Evolutionary conservation across 2,329 filamentous ascomycete species (phyloP).

Genomic region (Fusarium nematophilum): DNA sequence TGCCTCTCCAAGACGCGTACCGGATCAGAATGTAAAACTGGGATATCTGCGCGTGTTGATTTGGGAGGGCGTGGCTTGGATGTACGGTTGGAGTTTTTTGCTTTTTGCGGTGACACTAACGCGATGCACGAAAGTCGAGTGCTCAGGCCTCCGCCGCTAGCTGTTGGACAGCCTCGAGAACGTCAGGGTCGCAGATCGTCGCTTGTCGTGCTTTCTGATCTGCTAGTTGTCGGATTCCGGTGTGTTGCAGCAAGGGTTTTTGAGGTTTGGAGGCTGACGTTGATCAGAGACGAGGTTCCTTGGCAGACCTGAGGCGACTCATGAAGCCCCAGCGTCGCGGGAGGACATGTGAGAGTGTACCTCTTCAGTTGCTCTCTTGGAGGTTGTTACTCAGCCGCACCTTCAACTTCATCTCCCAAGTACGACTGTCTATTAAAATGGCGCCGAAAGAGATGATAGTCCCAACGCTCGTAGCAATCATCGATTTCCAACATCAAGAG

Average conservation of each 20-base stretch:
- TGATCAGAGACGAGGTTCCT: not conserved
- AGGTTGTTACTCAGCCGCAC: too few relatives aligned
- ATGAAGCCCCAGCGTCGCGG: not conserved
- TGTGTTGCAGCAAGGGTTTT: too few relatives aligned
- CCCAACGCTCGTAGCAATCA: not conserved
- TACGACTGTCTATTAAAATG: too few relatives aligned
- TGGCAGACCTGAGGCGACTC: conserved; percentile 15
- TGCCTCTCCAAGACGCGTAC: too few relatives aligned
- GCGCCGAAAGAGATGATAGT: not conserved
- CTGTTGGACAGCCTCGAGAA: conserved; percentile 17
- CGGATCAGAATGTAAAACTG: conserved; percentile 17
- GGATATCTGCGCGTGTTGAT: conserved; percentile 12
- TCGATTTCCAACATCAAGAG: not conserved
- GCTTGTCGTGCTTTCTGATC: not conserved
- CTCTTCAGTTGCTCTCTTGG: too few relatives aligned
- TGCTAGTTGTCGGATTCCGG: too few relatives aligned
- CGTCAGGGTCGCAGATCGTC: conserved; percentile 26
- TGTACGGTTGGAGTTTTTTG: conserved; percentile 33
- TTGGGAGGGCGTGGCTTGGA: conserved; percentile 21
- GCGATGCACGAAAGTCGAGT: conserved; percentile 37
- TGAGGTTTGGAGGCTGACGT: not conserved
- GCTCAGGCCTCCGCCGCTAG: conserved; percentile 27
- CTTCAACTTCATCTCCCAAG: not conserved
- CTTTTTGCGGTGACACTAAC: conserved; percentile 43
- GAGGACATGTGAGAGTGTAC: conserved; percentile 14